Percentiles rank a stretch among this genome's conserved stretches.
Evolutionary conservation across 257 asterid species (phyloP).

Genomic region (Nicotiana otophora): DNA sequence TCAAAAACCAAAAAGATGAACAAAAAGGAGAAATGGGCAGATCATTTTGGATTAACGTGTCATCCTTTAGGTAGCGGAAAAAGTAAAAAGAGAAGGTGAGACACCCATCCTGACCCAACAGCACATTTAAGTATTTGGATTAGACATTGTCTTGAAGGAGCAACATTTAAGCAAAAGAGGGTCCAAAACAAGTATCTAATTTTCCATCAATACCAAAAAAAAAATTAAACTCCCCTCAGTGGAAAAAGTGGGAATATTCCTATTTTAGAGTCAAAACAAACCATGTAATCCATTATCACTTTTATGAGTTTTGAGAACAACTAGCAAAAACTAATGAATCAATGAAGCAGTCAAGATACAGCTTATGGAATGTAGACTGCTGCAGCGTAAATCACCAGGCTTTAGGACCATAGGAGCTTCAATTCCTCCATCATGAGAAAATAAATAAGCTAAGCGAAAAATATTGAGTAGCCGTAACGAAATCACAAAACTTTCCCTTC

Average conservation of each 20-base stretch:
- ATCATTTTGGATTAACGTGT: background rate
- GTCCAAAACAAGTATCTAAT: background rate
- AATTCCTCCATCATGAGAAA: conserved; percentile 1
- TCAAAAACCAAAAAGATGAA: background rate
- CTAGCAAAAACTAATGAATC: background rate
- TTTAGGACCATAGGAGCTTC: background rate
- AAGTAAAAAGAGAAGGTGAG: background rate
- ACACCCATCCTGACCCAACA: background rate
- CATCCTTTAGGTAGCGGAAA: background rate
- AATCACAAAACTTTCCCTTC: background rate
- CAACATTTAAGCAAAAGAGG: background rate
- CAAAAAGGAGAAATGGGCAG: background rate
- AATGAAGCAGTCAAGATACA: background rate
- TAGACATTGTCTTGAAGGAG: background rate
- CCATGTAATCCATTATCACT: background rate
- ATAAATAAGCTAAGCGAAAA: no score
- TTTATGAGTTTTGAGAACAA: background rate
- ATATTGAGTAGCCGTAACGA: background rate
- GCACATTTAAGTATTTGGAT: background rate
- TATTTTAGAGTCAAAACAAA: conserved; percentile 1
- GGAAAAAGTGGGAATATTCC: background rate
- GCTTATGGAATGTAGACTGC: background rate
- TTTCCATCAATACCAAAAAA: background rate
- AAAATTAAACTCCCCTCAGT: background rate
- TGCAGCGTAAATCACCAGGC: background rate